Evolutionary conservation across 495 filamentous ascomycete genomes (phyloP).

Genomic region (Neurospora sp.): DNA sequence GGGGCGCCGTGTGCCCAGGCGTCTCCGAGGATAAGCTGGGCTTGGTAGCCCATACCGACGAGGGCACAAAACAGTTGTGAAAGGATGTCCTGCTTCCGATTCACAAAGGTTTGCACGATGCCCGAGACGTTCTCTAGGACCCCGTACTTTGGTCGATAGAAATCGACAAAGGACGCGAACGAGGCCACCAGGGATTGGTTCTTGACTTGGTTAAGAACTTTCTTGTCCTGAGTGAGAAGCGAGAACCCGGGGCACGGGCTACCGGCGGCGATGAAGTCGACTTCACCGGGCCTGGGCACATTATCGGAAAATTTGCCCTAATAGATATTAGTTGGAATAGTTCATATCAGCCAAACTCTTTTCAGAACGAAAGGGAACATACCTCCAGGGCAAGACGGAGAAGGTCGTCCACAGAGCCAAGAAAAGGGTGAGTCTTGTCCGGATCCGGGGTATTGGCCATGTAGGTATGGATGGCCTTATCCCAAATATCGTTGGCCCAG

Average conservation of each 20-base stretch:
- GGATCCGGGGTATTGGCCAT: slow-evolving; percentile 42
- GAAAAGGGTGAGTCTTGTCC: slow-evolving; percentile 35
- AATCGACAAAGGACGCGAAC: slow-evolving; percentile 60
- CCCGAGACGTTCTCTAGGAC: slow-evolving; percentile 61
- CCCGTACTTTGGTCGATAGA: slow-evolving; percentile 62
- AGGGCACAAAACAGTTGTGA: slow-evolving; percentile 58
- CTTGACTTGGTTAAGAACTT: slow-evolving; percentile 33
- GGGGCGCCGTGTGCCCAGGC: slow-evolving; percentile 57
- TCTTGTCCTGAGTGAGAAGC: slow-evolving; percentile 41
- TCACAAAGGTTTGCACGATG: slow-evolving; percentile 39
- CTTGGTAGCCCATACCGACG: slow-evolving; percentile 65
- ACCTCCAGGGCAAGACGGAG: slow-evolving; percentile 40
- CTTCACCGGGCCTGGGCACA: slow-evolving; percentile 47
- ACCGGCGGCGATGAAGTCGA: slow-evolving; percentile 61
- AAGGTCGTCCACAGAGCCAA: slow-evolving; percentile 62
- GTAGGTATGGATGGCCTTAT: slow-evolving; percentile 56
- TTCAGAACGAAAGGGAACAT: not conserved
- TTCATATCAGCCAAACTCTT: not conserved
- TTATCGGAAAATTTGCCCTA: slow-evolving; percentile 29
- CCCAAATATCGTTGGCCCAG: slow-evolving; percentile 55
- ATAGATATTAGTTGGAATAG: not conserved
- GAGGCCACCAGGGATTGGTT: slow-evolving; percentile 66
- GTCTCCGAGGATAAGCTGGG: slow-evolving; percentile 51
- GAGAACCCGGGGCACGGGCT: slow-evolving; percentile 70
- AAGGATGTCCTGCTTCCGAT: slow-evolving; percentile 46